These are phyloP conservation scores for Pontederia paniculata DNA, from an alignment of 176 grass and related monocot genomes.

Conservation along the genomic window DNA sequence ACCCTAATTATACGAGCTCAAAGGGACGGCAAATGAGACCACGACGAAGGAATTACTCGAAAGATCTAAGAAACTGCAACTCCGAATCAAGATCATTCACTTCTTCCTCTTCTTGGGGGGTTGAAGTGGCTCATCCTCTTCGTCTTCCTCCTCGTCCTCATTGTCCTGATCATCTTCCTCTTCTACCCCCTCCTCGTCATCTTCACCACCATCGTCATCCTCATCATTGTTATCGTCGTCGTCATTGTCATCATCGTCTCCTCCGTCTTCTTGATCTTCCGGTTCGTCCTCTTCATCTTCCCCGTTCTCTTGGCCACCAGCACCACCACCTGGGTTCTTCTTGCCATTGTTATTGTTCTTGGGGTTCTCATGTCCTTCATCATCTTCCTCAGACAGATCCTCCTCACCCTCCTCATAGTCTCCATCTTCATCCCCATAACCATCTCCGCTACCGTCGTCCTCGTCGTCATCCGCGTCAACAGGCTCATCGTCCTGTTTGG, in stretches of 20 bases:
- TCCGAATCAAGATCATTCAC: slow-evolving; percentile 30
- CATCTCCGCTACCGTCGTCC: slow-evolving; percentile 35
- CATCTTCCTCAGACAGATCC: slow-evolving; percentile 34
- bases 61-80: background rate
- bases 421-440: slow-evolving; percentile 21
- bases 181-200: slow-evolving; percentile 19
- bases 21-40: no score
- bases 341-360: slow-evolving; percentile 27
- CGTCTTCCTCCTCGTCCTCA: slow-evolving; percentile 27
- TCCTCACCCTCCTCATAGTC: slow-evolving; percentile 47
- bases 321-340: slow-evolving; percentile 37
- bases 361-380: slow-evolving; percentile 47
- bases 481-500: slow-evolving; percentile 17
- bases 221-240: slow-evolving; percentile 11
- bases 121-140: slow-evolving; percentile 56
- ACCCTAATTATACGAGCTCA: no score
- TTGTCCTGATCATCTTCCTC: slow-evolving; percentile 32
- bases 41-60: background rate
- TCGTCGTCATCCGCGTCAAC: slow-evolving; percentile 40
- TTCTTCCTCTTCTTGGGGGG: slow-evolving; percentile 84
- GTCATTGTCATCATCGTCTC: background rate
- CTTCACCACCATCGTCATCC: background rate
- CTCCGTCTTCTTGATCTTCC: slow-evolving; percentile 4
- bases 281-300: slow-evolving; percentile 30
- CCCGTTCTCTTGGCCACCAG: slow-evolving; percentile 37